Evolutionary conservation across 768 basidiomycete species (phyloP).

Genomic region (Podaxis sp.): DNA sequence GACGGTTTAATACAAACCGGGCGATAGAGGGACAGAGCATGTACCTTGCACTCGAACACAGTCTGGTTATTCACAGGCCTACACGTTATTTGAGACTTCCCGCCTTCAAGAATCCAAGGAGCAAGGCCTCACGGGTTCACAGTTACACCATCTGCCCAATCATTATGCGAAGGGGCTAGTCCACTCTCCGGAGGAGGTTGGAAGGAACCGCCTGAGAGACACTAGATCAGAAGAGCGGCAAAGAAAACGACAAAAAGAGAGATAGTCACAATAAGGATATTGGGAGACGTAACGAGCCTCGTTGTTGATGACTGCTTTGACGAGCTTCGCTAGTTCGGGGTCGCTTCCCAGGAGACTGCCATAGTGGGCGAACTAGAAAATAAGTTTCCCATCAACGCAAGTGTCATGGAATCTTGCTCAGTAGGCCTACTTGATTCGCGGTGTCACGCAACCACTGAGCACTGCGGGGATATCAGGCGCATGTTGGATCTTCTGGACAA

Average conservation of each 20-base stretch:
- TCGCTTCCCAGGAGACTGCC: slow-evolving; percentile 54
- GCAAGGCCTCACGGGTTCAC: slow-evolving; percentile 61
- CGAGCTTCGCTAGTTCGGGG: slow-evolving; percentile 52
- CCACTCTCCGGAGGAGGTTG: slow-evolving; percentile 78
- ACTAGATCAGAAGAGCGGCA: not conserved
- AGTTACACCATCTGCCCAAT: slow-evolving; percentile 63
- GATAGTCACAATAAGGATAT: slow-evolving; percentile 62
- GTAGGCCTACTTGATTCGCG: slow-evolving; percentile 57
- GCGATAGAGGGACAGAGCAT: not conserved
- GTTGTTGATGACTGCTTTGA: slow-evolving; percentile 81
- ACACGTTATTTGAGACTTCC: not conserved
- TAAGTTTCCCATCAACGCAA: slow-evolving; percentile 3
- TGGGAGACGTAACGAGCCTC: slow-evolving; percentile 69
- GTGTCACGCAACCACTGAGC: slow-evolving; percentile 85
- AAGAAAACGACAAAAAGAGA: not conserved
- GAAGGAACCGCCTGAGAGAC: slow-evolving; percentile 54
- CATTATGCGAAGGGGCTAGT: slow-evolving; percentile 56
- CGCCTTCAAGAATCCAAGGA: not conserved
- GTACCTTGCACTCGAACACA: slow-evolving; percentile 81
- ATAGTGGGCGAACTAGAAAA: slow-evolving; percentile 64
- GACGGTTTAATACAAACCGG: not conserved
- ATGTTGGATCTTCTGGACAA: not conserved
- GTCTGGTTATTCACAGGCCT: slow-evolving; percentile 66
- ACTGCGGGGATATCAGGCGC: slow-evolving; percentile 28
- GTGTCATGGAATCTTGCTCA: not conserved